Conservation (phyloP, 2,329 filamentous ascomycete species). For the Sarocladium oryzae region DNA sequence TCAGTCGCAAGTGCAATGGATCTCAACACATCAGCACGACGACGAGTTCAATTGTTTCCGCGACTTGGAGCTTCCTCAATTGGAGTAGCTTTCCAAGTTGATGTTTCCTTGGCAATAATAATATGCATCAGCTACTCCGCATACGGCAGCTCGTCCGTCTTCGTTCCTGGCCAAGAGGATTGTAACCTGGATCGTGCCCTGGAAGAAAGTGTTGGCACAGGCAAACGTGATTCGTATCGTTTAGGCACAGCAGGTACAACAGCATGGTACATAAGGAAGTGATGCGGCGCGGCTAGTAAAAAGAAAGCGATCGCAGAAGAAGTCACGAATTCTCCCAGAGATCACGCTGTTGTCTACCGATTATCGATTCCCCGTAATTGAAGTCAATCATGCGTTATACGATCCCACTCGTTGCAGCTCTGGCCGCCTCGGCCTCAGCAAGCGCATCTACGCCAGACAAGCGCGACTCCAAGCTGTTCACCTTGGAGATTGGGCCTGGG, state of each 20-base stretch:
- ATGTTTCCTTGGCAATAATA: conserved; percentile 1
- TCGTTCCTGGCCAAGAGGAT: background rate
- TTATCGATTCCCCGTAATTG: no score
- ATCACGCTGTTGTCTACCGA: no score
- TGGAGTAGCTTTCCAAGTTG: background rate
- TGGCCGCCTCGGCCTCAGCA: conserved; percentile 14
- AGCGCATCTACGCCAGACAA: conserved; percentile 10
- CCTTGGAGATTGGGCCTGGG: conserved; percentile 17
- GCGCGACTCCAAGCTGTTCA: conserved; percentile 14
- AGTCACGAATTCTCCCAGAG: no score
- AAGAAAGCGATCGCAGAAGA: no score
- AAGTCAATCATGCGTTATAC: conserved; percentile 16
- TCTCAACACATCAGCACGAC: no score
- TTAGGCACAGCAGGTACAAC: no score
- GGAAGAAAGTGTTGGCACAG: no score
- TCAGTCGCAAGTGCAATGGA: no score
- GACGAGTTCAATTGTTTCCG: no score
- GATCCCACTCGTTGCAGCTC: conserved; percentile 14
- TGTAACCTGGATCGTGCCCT: background rate
- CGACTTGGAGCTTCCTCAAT: background rate
- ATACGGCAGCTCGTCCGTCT: background rate
- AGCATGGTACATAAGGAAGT: no score
- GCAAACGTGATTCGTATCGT: background rate
- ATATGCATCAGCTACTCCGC: background rate
- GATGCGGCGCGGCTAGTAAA: no score